These are phyloP conservation scores for Parietaria judaica DNA, from an alignment of 306 rosid species.

Conservation along the genomic window DNA sequence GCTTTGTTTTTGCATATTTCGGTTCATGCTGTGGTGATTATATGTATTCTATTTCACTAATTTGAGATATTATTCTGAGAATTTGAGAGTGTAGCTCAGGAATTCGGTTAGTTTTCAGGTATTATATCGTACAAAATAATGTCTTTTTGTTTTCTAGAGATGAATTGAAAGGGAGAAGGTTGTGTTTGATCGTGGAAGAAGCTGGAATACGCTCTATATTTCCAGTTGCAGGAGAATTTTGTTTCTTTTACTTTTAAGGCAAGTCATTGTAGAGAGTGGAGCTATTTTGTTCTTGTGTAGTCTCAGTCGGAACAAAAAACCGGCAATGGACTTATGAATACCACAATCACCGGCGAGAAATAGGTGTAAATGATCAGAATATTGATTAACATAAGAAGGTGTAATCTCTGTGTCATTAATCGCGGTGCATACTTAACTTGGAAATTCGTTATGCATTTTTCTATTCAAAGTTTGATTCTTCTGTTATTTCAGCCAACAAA, in stretches of 20 bases:
- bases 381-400: no score
- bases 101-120: constrained; percentile 8
- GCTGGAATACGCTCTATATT: background rate
- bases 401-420: no score
- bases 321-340: no score
- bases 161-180: background rate
- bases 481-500: background rate
- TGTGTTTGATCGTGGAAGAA: background rate
- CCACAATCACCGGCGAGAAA: no score
- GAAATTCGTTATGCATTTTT: background rate
- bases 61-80: constrained; percentile 15
- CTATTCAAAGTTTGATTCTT: background rate
- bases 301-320: no score
- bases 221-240: background rate
- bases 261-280: background rate
- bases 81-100: background rate
- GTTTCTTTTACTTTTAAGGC: background rate
- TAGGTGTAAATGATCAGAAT: no score
- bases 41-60: background rate
- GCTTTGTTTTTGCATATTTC: background rate
- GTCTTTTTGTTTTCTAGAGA: constrained; percentile 7
- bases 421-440: background rate
- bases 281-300: constrained; percentile 1
- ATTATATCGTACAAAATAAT: background rate
- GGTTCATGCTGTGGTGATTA: background rate